Evolutionary conservation across 305 asterid genomes (phyloP), one percentile per base, ranked within the genome.

Genomic region (Rubia tinctorum): DNA sequence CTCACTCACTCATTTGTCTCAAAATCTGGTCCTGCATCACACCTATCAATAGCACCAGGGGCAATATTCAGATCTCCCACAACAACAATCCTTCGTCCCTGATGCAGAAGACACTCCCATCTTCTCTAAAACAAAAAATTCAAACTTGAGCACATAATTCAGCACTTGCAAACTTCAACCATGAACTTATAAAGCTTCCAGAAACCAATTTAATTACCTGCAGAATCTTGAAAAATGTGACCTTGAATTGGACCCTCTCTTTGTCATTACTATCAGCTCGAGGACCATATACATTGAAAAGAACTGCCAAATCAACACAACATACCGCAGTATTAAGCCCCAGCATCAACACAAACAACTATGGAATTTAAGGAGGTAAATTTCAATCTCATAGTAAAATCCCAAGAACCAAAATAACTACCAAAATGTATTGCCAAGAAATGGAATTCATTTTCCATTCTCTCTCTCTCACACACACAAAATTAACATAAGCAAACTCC

Each of bases 21-120:
- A 69, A 91, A 94, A 81, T 87, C 96, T 40, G 96, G 91, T 66
- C 84, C 95, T 67, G 98, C 97, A 62, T 91, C 99, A 81, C 99
- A 94, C 45, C 97, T 84, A 78, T 94, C 99, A 63, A 90, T 85
- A 55, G 88, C 80, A 76, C 80, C 77, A 72, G 99, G 99, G 70
- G 97, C 91, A 81, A 94, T 90, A 73, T 91, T 94, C 71, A 94
- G 96, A 85, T 94, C 99, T 76, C 99, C 99, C 72, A 91, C 95
- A 76, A 94, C 91, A 79, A 91, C 42, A 71, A 94, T 75, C 79
- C 88, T 84, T 44, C 94, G 81, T 71, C 98, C 93, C 82, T 81
- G 87, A 69, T 25, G 80, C 80, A 91, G 78, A 75, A 94, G 89
- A 77, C 79, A 81, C 78, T 88, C 95, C 96, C 97, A 94, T 82